phyloP scores from a whole-genome alignment of 345 rosid genomes.

The Brassica rapa region DNA sequence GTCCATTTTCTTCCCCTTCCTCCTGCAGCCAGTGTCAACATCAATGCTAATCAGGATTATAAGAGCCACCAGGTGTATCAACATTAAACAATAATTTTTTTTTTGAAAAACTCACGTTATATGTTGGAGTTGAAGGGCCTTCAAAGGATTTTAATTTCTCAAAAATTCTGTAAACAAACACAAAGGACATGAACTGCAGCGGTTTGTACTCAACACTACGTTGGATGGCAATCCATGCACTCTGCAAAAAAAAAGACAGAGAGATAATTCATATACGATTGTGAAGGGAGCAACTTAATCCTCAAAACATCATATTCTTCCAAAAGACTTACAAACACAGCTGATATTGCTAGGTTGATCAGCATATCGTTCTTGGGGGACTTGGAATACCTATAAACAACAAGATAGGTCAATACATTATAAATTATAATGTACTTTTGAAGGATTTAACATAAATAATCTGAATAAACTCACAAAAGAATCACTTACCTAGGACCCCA shows the following conservation, averaged over 20 bases:
- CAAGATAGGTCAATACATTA: background rate
- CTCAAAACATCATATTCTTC: slow-evolving; percentile 18
- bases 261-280: slow-evolving; percentile 6
- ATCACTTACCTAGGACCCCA: slow-evolving; percentile 92
- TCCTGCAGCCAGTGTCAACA: slow-evolving; percentile 62
- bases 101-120: slow-evolving; percentile 73
- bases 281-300: background rate
- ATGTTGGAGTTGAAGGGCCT: slow-evolving; percentile 68
- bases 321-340: slow-evolving; percentile 75
- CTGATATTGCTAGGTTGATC: slow-evolving; percentile 89
- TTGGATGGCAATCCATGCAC: slow-evolving; percentile 78
- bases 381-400: slow-evolving; percentile 69
- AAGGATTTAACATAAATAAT: background rate
- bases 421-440: background rate
- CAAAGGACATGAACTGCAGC: slow-evolving; percentile 90
- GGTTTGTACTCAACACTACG: slow-evolving; percentile 86
- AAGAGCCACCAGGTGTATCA: background rate
- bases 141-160: slow-evolving; percentile 89
- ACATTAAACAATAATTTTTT: background rate
- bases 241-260: slow-evolving; percentile 50
- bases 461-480: slow-evolving; percentile 3
- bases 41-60: slow-evolving; percentile 22
- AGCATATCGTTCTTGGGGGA: slow-evolving; percentile 60
- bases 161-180: slow-evolving; percentile 81
- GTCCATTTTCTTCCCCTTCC: slow-evolving; percentile 60